Evolutionary conservation across 768 basidiomycete genomes (phyloP).

Genomic region (Lyophyllum shimeji): DNA sequence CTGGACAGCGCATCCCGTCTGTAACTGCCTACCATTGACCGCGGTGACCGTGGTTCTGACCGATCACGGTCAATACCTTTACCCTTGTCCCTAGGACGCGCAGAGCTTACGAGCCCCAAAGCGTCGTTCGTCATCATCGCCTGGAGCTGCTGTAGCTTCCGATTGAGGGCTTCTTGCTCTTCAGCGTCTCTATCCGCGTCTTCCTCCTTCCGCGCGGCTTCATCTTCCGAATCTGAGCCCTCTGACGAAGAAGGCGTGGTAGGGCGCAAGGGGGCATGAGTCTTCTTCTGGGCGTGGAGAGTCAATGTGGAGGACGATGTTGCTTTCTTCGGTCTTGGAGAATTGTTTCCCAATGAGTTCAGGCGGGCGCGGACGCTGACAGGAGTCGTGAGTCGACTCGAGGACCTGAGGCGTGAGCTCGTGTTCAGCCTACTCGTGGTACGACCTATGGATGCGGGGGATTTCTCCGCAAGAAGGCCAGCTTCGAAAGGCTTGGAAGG

Average conservation of each 20-base stretch:
- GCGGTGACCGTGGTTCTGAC: constrained; percentile 30
- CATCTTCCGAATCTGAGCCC: constrained; percentile 57
- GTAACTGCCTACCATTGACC: constrained; percentile 34
- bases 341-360: constrained; percentile 62
- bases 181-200: constrained; percentile 68
- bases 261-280: constrained; percentile 36
- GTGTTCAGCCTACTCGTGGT: constrained; percentile 31
- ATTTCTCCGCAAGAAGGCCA: constrained; percentile 22
- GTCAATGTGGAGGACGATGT: constrained; percentile 74
- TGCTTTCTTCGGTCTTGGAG: constrained; percentile 52
- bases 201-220: constrained; percentile 64
- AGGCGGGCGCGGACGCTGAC: constrained; percentile 70
- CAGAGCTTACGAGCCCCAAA: constrained; percentile 62
- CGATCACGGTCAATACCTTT: constrained; percentile 49
- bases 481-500: constrained; percentile 30
- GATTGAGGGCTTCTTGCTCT: constrained; percentile 64
- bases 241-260: constrained; percentile 55
- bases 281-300: constrained; percentile 50
- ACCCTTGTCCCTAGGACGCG: constrained; percentile 35
- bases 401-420: constrained; percentile 36
- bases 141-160: constrained; percentile 68
- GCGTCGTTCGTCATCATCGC: constrained; percentile 72
- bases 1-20: constrained; percentile 44
- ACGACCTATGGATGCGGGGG: constrained; percentile 27
- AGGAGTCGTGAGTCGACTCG: constrained; percentile 51